Percentiles rank a stretch among this genome's conserved stretches.
Conservation (phyloP, 2,329 filamentous ascomycete species). For the Aureobasidium sp. region DNA sequence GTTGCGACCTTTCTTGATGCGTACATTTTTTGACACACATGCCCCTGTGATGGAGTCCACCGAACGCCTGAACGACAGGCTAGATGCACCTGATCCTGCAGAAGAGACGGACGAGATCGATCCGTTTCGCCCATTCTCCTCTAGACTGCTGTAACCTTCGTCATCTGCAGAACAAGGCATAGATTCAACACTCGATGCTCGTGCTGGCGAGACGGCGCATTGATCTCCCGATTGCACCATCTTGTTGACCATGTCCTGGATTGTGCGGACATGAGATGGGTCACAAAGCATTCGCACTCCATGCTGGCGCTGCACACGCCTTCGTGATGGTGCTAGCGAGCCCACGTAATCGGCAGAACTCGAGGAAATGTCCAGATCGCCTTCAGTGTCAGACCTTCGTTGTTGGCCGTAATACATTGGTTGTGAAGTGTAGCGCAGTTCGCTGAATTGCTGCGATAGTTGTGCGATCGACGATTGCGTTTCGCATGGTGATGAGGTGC, state of each 20-base stretch:
- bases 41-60: conserved; percentile 14
- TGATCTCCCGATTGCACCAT: conserved; percentile 34
- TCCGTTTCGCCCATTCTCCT: conserved; percentile 17
- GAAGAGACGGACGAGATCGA: conserved; percentile 15
- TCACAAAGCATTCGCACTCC: conserved; percentile 27
- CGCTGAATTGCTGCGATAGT: conserved; percentile 30
- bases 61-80: conserved; percentile 11
- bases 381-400: not conserved
- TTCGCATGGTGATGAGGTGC: conserved; percentile 25
- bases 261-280: conserved; percentile 31
- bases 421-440: conserved; percentile 27
- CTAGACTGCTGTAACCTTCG: conserved; percentile 19
- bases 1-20: conserved; percentile 13
- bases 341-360: conserved; percentile 4
- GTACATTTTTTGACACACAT: conserved; percentile 15
- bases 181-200: conserved; percentile 5
- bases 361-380: not conserved
- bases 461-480: conserved; percentile 31
- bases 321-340: conserved; percentile 1
- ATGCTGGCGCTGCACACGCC: conserved; percentile 4
- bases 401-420: conserved; percentile 18
- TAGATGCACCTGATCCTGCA: not conserved
- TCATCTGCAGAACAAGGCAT: conserved; percentile 5
- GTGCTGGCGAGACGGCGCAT: conserved; percentile 23
- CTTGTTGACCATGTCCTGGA: conserved; percentile 32